phyloP scores from a whole-genome alignment of 441 rosid genomes.

The Erodium trifolium region DNA sequence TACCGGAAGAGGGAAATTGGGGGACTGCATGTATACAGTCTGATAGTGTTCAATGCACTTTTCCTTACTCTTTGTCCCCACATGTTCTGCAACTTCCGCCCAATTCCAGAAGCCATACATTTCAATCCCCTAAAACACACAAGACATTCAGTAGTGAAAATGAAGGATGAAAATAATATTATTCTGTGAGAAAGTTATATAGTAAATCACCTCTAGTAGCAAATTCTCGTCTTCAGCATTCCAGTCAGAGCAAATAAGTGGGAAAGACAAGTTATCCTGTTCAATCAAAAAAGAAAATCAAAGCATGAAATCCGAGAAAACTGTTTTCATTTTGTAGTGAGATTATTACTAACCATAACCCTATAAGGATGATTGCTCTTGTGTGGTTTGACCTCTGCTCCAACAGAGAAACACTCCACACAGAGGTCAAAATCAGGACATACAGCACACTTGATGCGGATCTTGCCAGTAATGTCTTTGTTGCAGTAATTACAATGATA shows the following conservation, averaged over 20 bases:
- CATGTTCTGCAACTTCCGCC: constrained; percentile 94
- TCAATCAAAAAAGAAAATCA: constrained; percentile 14
- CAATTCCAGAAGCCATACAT: constrained; percentile 97
- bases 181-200: constrained; percentile 8
- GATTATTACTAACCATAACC: constrained; percentile 60
- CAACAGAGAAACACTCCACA: constrained; percentile 86
- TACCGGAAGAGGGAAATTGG: constrained; percentile 89
- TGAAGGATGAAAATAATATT: constrained; percentile 1
- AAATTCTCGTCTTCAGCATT: constrained; percentile 93
- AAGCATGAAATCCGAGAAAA: not conserved
- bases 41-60: constrained; percentile 72
- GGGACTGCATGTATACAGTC: constrained; percentile 68
- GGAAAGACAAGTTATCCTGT: constrained; percentile 82
- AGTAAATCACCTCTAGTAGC: constrained; percentile 64
- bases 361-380: constrained; percentile 68
- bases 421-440: constrained; percentile 96
- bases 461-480: constrained; percentile 81
- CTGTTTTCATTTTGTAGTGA: not conserved
- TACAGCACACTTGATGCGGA: constrained; percentile 76
- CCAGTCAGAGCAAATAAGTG: constrained; percentile 88
- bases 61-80: constrained; percentile 91
- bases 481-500: constrained; percentile 96
- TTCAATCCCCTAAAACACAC: constrained; percentile 67
- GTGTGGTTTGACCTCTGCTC: constrained; percentile 85
- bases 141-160: constrained; percentile 7